Conservation (phyloP, 495 filamentous ascomycete genomes). For the Barbatosphaeria neglecta region DNA sequence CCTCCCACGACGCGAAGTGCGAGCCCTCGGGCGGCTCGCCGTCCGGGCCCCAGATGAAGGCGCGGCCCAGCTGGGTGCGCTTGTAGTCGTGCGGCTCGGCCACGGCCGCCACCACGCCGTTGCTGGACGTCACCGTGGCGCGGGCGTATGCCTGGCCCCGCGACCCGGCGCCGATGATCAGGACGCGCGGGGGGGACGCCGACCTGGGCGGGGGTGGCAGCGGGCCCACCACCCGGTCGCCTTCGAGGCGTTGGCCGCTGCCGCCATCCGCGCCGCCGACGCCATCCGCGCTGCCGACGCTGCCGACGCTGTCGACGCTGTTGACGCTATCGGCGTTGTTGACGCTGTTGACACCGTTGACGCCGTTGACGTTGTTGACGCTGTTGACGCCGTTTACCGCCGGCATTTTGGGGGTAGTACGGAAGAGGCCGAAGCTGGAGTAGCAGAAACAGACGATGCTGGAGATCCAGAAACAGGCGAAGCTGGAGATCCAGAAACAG, state of each 20-base stretch:
- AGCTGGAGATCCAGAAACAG: no score
- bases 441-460: no score
- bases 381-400: no score
- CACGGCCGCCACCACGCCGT: constrained; percentile 59
- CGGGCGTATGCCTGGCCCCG: constrained; percentile 66
- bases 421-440: no score
- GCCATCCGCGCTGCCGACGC: background rate
- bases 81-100: constrained; percentile 76
- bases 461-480: no score
- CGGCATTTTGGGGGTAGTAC: no score
- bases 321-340: no score
- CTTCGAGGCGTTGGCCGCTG: background rate
- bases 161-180: constrained; percentile 82
- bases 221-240: background rate
- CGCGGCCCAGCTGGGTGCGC: constrained; percentile 50
- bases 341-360: no score
- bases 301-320: no score
- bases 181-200: constrained; percentile 42
- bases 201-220: constrained; percentile 19
- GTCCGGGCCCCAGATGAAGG: constrained; percentile 57
- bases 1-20: constrained; percentile 63
- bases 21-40: constrained; percentile 29
- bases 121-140: constrained; percentile 47
- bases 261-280: background rate
- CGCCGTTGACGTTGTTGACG: no score